A percentile compares a stretch with the other conserved stretches of the same genome.
Conservation (phyloP, 345 rosid species). For the Brassica napus region DNA sequence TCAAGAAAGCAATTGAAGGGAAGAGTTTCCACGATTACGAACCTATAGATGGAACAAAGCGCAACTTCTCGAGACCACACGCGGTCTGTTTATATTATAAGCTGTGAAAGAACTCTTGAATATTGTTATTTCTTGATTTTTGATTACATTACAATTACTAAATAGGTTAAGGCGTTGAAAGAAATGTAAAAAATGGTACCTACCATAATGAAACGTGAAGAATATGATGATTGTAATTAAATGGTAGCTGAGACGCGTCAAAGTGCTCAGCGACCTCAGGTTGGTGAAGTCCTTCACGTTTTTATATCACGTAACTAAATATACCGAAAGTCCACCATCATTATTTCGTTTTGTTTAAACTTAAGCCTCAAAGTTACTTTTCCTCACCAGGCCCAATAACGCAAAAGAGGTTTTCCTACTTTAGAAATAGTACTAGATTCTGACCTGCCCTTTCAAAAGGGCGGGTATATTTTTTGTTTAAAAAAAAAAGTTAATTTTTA, state of each 20-base stretch:
- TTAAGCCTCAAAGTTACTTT: constrained; percentile 13
- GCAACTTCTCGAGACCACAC: constrained; percentile 5
- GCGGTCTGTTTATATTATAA: constrained; percentile 13
- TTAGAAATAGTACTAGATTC: neutral
- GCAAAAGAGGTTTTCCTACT: neutral
- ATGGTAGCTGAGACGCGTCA: constrained; percentile 29
- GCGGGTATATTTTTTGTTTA: too few relatives aligned
- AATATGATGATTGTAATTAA: constrained; percentile 24
- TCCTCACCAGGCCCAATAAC: constrained; percentile 22
- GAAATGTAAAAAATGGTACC: neutral
- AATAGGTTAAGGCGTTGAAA: neutral
- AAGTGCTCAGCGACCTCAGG: constrained; percentile 22
- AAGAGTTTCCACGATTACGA: constrained; percentile 12
- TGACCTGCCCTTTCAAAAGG: too few relatives aligned
- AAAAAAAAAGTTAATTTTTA: too few relatives aligned
- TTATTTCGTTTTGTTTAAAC: neutral
- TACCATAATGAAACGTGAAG: constrained; percentile 34
- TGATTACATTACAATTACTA: neutral
- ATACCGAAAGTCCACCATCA: neutral
- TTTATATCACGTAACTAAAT: neutral
- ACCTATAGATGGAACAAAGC: neutral
- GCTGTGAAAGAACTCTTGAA: neutral
- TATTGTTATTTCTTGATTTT: neutral
- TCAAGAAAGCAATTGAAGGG: neutral
- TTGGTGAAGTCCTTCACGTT: constrained; percentile 39